Base-by-base conservation (phyloP, 441 rosid genomes). In the Omphalea diandra region DNA sequence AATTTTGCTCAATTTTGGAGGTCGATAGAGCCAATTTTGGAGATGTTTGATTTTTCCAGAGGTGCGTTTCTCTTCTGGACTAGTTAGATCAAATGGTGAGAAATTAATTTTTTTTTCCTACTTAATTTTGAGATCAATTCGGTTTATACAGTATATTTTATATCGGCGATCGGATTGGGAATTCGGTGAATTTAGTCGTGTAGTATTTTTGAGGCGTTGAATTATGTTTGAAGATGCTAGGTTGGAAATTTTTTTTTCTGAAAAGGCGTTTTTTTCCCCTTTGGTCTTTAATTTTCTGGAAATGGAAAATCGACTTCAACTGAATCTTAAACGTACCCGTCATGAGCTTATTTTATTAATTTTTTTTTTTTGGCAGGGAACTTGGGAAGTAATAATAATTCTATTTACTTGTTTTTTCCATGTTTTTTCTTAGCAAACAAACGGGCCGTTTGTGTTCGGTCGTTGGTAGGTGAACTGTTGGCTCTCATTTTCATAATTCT, bases 391-490 rank as follows among this genome's bases (percentile, higher is more conserved):
- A 14, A n/a, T n/a, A n/a, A 5, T 60, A 2, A 14, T 70, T 22
- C 2, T 32, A 4, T 57, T 26, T 24, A 32, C 1, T 17, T 33
- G 54, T n/a, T 20, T 14, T 22, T 24, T 4, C 14, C 44, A 8
- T n/a, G n/a, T 50, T 7, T 68, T 65, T 77, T 55, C 49, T 61
- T 18, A 55, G 67, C 27, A 75, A 65, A 67, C 74, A 75, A 76
- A 79, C 65, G 70, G 62, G 35, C 65, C 57, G 64, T 68, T 72
- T 49, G 62, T 46, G 76, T 75, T 76, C 79, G 81, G 83, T 80
- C 26, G 56, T 73, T 76, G 85, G 76, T 80, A 73, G 88, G 84
- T 78, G 62, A 77, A 56, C 53, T 12, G 29, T 76, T 65, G 67
- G 68, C 59, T 76, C 72, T 80, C 73, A 7, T 57, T 75, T 80